Conservation (phyloP, 1,284 basidiomycete genomes). For the Cryptococcus sp. region DNA sequence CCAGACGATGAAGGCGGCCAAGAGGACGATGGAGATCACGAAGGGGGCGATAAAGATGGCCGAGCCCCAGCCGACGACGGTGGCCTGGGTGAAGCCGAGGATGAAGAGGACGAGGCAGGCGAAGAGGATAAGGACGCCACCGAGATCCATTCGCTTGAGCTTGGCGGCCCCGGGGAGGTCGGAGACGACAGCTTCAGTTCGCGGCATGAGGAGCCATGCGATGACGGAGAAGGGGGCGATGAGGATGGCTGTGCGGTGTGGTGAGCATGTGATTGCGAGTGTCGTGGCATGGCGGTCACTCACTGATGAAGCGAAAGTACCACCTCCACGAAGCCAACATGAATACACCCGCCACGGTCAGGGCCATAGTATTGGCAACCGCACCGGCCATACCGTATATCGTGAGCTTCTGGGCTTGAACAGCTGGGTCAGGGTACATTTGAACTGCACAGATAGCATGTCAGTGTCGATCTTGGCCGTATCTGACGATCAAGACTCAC, state of each 20-base stretch:
- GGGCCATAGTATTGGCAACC: constrained; percentile 36
- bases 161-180: constrained; percentile 38
- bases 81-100: constrained; percentile 45
- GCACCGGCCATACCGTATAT: constrained; percentile 45
- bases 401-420: constrained; percentile 41
- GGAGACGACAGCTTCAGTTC: constrained; percentile 40
- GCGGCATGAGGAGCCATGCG: constrained; percentile 41
- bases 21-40: constrained; percentile 58
- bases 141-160: constrained; percentile 47
- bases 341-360: constrained; percentile 44
- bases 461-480: not conserved
- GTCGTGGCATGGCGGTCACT: constrained; percentile 1
- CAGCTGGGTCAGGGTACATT: constrained; percentile 41
- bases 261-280: not conserved
- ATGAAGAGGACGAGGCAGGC: constrained; percentile 43
- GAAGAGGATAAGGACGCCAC: constrained; percentile 39
- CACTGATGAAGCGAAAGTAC: constrained; percentile 46
- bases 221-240: constrained; percentile 37
- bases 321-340: constrained; percentile 42
- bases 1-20: constrained; percentile 57
- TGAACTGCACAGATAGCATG: constrained; percentile 20
- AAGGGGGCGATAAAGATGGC: constrained; percentile 47
- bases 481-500: constrained; percentile 4
- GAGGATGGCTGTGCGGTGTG: constrained; percentile 22
- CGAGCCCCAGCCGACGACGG: constrained; percentile 39